Evolutionary conservation across 1,284 basidiomycete species (phyloP).

Genomic region (Pulchroboletus neoregius): DNA sequence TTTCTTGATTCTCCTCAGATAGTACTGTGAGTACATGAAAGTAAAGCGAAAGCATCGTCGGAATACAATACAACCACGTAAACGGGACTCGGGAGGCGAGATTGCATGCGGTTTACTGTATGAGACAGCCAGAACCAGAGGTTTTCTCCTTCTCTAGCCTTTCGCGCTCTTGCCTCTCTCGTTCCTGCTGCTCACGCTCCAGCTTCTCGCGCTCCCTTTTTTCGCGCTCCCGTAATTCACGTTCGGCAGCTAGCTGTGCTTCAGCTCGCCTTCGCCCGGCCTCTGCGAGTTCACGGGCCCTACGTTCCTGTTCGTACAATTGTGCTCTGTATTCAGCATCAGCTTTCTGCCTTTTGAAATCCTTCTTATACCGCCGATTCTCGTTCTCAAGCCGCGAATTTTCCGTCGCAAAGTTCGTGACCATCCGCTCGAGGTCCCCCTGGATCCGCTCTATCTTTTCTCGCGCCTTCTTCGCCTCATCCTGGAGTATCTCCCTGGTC

Average conservation of each 20-base stretch:
- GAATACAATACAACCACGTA: too few relatives aligned
- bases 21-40: too few relatives aligned
- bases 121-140: constrained; percentile 2
- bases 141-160: constrained; percentile 4
- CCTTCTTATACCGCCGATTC: constrained; percentile 21
- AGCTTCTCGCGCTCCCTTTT: constrained; percentile 4
- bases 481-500: constrained; percentile 33
- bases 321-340: constrained; percentile 17
- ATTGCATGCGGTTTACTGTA: constrained; percentile 6
- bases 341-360: constrained; percentile 19
- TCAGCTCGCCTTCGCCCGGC: constrained; percentile 16
- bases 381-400: constrained; percentile 30
- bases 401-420: constrained; percentile 29
- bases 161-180: background rate
- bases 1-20: too few relatives aligned
- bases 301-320: constrained; percentile 20
- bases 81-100: too few relatives aligned
- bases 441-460: constrained; percentile 27
- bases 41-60: too few relatives aligned
- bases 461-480: constrained; percentile 31
- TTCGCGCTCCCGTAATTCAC: constrained; percentile 12
- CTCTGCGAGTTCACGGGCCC: constrained; percentile 23
- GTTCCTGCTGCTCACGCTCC: background rate
- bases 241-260: constrained; percentile 18
- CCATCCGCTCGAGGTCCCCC: constrained; percentile 29